Evolutionary conservation across 176 grass and related monocot species (phyloP), one percentile per base, ranked within the genome.

Genomic region (Chloris gayana): DNA sequence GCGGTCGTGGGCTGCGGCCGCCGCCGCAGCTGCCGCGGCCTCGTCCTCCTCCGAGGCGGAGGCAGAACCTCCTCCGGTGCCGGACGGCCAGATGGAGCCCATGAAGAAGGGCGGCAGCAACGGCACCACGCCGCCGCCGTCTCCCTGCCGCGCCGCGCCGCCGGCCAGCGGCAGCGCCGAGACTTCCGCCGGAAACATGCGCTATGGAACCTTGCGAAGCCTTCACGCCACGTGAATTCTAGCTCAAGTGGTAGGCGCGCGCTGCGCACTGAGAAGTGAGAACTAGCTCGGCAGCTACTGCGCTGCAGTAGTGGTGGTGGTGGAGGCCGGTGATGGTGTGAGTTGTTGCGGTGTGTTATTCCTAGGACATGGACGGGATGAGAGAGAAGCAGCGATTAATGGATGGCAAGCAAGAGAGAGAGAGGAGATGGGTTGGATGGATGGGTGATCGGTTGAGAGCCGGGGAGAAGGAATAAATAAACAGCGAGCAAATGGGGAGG

Each of bases 51-150:
- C 82, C 29, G 82, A 14, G 18, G 17, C 74, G 2, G 73, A 74
- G 17, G 11, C 45, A 2, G 19, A 69, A 0, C 59, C 68, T 14
- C 30, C 10, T 19, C 29, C 10, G 3, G 38, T 6, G 22, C 21
- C 35, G 9, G 37, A 14, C 1, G 77, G 73, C 78, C 88, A 89
- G 58, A 85, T 86, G 22, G 78, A 72, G 39, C 42, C 75, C 86
- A 89, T 72, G 87, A 89, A 89, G 59, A 89, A 89, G 47, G 87
- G 87, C 66, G 82, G 87, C 58, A 89, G 77, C 72, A 89, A 82
- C 65, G 76, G 69, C 60, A 74, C 2, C 5, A 77, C 76, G 62
- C 9, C 39, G 9, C 56, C 46, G 38, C 37, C 71, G 14, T 38
- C 69, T 24, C 68, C 86, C 51, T 88, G 78, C 62, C 62, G 62